Evolutionary conservation across 176 grass and related monocot species (phyloP), one percentile per base, ranked within the genome.

Genomic region (Stipa capillata): DNA sequence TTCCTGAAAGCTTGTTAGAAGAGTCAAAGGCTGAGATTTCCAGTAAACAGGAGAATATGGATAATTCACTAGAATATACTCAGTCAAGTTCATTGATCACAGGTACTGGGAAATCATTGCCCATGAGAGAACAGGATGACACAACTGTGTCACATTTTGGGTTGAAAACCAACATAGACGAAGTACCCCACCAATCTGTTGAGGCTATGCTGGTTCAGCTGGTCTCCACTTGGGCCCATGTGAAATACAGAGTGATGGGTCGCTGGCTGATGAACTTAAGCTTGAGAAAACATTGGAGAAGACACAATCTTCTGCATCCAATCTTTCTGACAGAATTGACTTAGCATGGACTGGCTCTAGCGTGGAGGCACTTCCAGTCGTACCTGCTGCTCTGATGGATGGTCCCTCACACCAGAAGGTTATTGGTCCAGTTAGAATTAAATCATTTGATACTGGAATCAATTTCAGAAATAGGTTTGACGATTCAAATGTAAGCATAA

Each of bases 291-390:
- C 32, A 52, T 87, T 79, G 76, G 85, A 90, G 55, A 87, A 74
- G 47, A 71, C 79, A 61, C 52, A 77, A 42, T 85, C 89, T 71
- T 83, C 86, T 80, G 50, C 71, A 17, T 92, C 94, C 42, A 85
- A 85, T 88, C 91, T 95, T 72, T 99, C 92, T 85, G 90, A 99
- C 25, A 90, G 72, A 82, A 99, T 99, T 80, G 92, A 95, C 76
- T 82, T 93, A 70, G 91, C 91, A 45, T 98, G 95, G 95, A 94
- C 85, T 36, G 96, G 90, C 69, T 91, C 92, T 71, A 73, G 18
- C 70, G 64, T 73, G 45, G 90, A 93, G 41, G 67, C 75, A 78
- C 69, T 84, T 85, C 18, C 83, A 72, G 45, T 78, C 7, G 43
- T 48, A 88, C 44, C 83, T 34, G 20, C 66, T 47, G 35, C 78